These are phyloP conservation scores for Ceratobasidium sp. DNA, from an alignment of 1,284 basidiomycete species.

Conservation along the genomic window DNA sequence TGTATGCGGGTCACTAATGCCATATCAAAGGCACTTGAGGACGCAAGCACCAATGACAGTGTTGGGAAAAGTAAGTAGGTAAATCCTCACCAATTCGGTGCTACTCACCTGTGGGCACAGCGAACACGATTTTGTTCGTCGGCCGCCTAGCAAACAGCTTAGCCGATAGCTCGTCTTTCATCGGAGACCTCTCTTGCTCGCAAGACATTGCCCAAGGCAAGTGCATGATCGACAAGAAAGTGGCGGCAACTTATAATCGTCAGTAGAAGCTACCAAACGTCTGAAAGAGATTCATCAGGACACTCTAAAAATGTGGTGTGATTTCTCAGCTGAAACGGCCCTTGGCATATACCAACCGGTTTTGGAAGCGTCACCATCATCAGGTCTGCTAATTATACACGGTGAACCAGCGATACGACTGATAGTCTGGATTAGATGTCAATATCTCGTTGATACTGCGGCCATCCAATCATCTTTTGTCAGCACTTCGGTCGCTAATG, in stretches of 20 bases:
- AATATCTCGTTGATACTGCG: conserved; percentile 48
- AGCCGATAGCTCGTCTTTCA: conserved; percentile 38
- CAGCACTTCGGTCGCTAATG: conserved; percentile 63
- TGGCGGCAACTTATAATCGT: neutral
- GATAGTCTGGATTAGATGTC: conserved; percentile 34
- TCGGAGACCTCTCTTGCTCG: conserved; percentile 32
- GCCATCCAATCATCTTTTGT: conserved; percentile 63
- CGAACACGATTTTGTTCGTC: conserved; percentile 38
- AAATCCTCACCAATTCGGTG: neutral
- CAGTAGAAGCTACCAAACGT: conserved; percentile 57
- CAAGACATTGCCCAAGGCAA: conserved; percentile 10
- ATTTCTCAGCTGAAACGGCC: conserved; percentile 51
- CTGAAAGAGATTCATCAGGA: conserved; percentile 53
- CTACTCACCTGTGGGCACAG: neutral
- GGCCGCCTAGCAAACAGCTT: conserved; percentile 42
- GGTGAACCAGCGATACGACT: neutral
- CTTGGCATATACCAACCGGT: conserved; percentile 33
- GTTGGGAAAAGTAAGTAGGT: neutral
- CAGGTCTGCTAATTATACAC: neutral
- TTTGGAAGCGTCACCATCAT: conserved; percentile 16
- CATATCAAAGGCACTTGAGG: conserved; percentile 39
- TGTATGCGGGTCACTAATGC: conserved; percentile 53
- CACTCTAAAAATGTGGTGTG: conserved; percentile 61
- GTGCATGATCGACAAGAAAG: neutral
- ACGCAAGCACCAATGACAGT: conserved; percentile 15